phyloP scores from a whole-genome alignment of 1,284 basidiomycete genomes.

The Malassezia caprae region DNA sequence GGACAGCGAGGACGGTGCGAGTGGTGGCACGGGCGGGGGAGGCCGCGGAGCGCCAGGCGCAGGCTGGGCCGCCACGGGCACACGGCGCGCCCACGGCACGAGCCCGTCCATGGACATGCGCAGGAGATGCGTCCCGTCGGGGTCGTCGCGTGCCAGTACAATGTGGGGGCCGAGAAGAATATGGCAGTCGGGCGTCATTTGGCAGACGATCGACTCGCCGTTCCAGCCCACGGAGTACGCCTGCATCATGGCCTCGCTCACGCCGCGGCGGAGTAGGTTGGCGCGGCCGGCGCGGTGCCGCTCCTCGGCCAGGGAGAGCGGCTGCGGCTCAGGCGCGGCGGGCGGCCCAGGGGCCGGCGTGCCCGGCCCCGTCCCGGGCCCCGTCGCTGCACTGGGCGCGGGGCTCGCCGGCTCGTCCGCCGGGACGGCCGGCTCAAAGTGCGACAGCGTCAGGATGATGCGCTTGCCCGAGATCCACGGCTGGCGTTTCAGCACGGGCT shows the following conservation, averaged over 20 bases:
- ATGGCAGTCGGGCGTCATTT: conserved; percentile 25
- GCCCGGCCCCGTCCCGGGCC: not conserved
- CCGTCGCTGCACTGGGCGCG: too few species aligned
- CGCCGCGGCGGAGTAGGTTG: conserved; percentile 39
- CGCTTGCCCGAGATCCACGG: conserved; percentile 32
- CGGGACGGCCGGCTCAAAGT: conserved; percentile 37
- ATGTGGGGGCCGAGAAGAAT: conserved; percentile 17
- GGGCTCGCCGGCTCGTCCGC: not conserved
- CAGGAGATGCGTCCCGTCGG: conserved; percentile 28
- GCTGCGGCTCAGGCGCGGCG: not conserved
- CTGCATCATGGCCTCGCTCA: conserved; percentile 43
- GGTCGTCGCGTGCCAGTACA: conserved; percentile 26
- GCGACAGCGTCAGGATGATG: conserved; percentile 38
- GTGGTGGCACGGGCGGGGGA: not conserved
- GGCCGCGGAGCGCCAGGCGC: not conserved
- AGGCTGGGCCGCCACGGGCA: not conserved
- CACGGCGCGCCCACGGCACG: not conserved
- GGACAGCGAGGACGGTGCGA: not conserved
- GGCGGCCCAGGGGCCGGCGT: not conserved
- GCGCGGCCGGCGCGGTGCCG: conserved; percentile 37
- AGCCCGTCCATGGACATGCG: conserved; percentile 4
- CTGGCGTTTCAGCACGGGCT: conserved; percentile 37
- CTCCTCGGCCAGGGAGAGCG: conserved; percentile 17
- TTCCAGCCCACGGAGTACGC: conserved; percentile 43
- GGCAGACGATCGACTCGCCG: conserved; percentile 37